A percentile compares a stretch with the other conserved stretches of the same genome.
Conservation (phyloP, 2,329 filamentous ascomycete species). For the Fusarium sp. region DNA sequence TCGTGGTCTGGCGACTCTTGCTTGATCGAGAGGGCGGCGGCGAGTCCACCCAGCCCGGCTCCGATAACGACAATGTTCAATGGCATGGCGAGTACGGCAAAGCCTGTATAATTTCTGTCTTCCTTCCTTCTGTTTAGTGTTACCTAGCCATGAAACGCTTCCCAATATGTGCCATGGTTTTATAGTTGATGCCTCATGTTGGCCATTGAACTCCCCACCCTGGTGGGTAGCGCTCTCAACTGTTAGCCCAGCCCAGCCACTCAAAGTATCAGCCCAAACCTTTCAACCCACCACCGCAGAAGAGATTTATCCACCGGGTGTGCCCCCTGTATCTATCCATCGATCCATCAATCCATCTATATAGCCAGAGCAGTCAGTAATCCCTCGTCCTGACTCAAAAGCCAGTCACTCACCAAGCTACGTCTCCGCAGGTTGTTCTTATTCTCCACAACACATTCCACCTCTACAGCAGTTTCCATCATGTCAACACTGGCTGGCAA, state of each 20-base stretch:
- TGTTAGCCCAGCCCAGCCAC: neutral
- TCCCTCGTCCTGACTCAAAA: neutral
- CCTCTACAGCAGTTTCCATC: neutral
- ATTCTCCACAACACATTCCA: neutral
- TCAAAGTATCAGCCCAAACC: neutral
- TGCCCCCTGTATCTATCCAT: neutral
- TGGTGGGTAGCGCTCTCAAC: neutral
- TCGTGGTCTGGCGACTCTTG: slow-evolving; percentile 6
- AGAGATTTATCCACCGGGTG: neutral
- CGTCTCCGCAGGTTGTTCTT: neutral
- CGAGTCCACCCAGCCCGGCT: slow-evolving; percentile 10
- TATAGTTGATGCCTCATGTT: neutral
- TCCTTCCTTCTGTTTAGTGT: neutral
- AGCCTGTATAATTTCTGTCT: neutral
- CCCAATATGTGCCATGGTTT: neutral
- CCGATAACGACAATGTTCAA: slow-evolving; percentile 16
- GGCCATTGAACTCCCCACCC: neutral
- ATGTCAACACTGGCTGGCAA: neutral
- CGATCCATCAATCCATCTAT: neutral
- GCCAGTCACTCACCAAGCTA: neutral
- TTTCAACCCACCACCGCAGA: neutral
- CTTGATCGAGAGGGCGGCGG: slow-evolving; percentile 15
- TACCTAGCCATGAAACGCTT: neutral
- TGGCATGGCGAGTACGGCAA: slow-evolving; percentile 7
- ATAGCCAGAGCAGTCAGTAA: neutral